Evolutionary conservation across 129 eudicot genomes (phyloP).

Genomic region (Lactuca sativa): DNA sequence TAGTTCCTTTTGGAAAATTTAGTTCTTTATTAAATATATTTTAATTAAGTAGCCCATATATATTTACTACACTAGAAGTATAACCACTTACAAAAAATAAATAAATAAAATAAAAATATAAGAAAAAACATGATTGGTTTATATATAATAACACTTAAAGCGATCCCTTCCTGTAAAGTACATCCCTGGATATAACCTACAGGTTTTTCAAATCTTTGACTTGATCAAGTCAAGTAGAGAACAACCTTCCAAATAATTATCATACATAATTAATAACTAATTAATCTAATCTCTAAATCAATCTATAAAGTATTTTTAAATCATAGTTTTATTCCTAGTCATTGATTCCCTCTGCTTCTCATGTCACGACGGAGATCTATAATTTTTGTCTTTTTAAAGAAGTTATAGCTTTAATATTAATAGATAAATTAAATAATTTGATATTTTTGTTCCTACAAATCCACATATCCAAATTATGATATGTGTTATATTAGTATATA

Average conservation of each 20-base stretch:
- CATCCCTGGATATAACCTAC: constrained; percentile 3
- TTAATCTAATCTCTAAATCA: neutral
- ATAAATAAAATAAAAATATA: no score
- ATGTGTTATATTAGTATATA: no score
- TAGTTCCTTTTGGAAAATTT: no score
- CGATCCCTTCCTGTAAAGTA: neutral
- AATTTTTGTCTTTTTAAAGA: neutral
- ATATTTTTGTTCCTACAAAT: no score
- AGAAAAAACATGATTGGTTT: neutral
- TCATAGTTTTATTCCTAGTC: constrained; percentile 2
- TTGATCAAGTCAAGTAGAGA: constrained; percentile 18
- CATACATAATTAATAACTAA: neutral
- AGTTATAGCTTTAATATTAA: neutral
- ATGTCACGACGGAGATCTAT: neutral
- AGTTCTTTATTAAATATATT: no score
- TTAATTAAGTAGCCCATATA: no score
- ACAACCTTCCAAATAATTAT: neutral
- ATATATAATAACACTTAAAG: neutral
- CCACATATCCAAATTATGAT: no score
- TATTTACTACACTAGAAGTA: no score
- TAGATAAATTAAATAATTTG: no score
- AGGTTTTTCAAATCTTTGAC: constrained; percentile 9
- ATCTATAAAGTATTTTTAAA: neutral
- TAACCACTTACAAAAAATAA: no score
- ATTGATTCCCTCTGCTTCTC: neutral